Conservation (phyloP, 495 filamentous ascomycete species). For the Annulohypoxylon moriforme region DNA sequence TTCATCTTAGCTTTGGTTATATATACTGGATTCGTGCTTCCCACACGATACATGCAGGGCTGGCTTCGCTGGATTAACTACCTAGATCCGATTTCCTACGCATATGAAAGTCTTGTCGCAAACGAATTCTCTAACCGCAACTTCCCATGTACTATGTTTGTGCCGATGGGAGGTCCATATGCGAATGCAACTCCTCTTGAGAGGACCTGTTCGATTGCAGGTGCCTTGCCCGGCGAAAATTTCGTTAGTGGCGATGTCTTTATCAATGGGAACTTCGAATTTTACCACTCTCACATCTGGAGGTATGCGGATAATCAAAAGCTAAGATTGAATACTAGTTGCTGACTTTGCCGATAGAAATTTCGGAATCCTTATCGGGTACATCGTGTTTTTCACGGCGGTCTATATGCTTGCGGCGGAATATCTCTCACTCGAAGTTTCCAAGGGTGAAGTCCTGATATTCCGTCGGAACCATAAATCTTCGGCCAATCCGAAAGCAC, state of each 20-base stretch:
- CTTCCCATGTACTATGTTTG: slow-evolving; percentile 71
- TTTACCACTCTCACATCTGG: slow-evolving; percentile 74
- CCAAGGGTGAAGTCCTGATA: slow-evolving; percentile 89
- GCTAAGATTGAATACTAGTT: not conserved
- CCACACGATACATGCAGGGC: slow-evolving; percentile 76
- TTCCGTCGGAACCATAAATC: slow-evolving; percentile 58
- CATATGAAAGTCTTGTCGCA: slow-evolving; percentile 78
- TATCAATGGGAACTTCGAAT: slow-evolving; percentile 68
- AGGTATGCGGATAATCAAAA: slow-evolving; percentile 48
- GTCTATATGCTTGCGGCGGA: slow-evolving; percentile 79
- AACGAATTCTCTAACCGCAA: slow-evolving; percentile 81
- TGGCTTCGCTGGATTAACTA: slow-evolving; percentile 87
- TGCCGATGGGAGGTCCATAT: slow-evolving; percentile 68
- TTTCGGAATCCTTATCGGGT: slow-evolving; percentile 79
- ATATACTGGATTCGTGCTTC: slow-evolving; percentile 86
- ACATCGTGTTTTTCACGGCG: slow-evolving; percentile 72
- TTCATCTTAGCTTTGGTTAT: slow-evolving; percentile 77
- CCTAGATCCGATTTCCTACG: slow-evolving; percentile 84
- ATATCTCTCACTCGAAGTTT: slow-evolving; percentile 76
- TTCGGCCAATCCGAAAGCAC: slow-evolving; percentile 15
- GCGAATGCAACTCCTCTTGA: slow-evolving; percentile 51
- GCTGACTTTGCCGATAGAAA: slow-evolving; percentile 69
- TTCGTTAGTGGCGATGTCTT: slow-evolving; percentile 74
- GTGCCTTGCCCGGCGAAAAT: slow-evolving; percentile 66
- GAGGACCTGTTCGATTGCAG: slow-evolving; percentile 69